phyloP scores from a whole-genome alignment of 148 eudicot species.

The Chenopodium album region DNA sequence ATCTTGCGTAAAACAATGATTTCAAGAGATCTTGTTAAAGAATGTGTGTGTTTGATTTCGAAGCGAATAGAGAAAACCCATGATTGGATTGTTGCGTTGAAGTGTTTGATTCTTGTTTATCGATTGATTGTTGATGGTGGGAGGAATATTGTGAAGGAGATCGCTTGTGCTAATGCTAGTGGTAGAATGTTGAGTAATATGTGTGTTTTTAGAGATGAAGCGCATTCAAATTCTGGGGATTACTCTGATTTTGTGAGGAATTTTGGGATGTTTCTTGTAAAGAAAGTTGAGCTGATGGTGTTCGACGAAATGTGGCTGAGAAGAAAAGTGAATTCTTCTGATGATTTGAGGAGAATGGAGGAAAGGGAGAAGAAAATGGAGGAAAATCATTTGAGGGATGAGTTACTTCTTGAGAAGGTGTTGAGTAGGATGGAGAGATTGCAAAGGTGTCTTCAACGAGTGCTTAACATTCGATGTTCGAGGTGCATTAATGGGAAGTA shows the following conservation, averaged over 20 bases:
- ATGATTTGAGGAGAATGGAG: not conserved
- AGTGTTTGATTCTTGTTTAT: slow-evolving; percentile 52
- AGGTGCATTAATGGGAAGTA: slow-evolving; percentile 36
- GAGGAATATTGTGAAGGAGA: slow-evolving; percentile 35
- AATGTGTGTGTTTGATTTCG: slow-evolving; percentile 35
- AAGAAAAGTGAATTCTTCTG: slow-evolving; percentile 29
- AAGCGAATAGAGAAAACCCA: slow-evolving; percentile 42
- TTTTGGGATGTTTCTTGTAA: slow-evolving; percentile 55
- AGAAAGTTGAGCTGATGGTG: slow-evolving; percentile 32
- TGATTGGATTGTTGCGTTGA: slow-evolving; percentile 65
- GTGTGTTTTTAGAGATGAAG: slow-evolving; percentile 54
- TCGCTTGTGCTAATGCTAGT: slow-evolving; percentile 32
- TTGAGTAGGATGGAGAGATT: slow-evolving; percentile 44
- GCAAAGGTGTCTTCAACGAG: slow-evolving; percentile 45
- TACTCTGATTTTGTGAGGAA: slow-evolving; percentile 52
- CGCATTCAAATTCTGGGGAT: slow-evolving; percentile 57
- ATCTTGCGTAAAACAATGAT: slow-evolving; percentile 34
- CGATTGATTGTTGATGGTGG: slow-evolving; percentile 44
- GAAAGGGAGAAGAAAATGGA: slow-evolving; percentile 22
- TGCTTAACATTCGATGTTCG: slow-evolving; percentile 44
- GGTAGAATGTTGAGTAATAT: slow-evolving; percentile 41
- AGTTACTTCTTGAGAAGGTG: slow-evolving; percentile 41
- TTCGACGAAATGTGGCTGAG: slow-evolving; percentile 23
- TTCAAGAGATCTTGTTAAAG: slow-evolving; percentile 35
- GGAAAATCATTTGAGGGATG: slow-evolving; percentile 36